Percentiles rank a stretch among this genome's conserved stretches.
These are phyloP conservation scores for Talaromyces amestolkiae DNA, from an alignment of 2,329 filamentous ascomycete species.

Conservation along the genomic window DNA sequence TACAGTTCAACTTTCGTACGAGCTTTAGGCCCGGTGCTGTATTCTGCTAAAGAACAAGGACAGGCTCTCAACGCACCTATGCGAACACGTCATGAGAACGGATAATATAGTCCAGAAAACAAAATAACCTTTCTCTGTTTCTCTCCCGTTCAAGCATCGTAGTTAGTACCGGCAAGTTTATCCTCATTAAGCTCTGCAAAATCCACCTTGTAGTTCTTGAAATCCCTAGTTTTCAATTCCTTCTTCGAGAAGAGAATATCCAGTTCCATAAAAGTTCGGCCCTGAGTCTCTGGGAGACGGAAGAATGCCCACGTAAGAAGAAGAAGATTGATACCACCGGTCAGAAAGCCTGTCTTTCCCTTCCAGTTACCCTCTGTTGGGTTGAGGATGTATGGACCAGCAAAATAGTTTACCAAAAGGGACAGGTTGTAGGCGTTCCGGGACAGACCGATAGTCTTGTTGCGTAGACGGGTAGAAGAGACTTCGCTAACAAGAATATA, in stretches of 20 bases:
- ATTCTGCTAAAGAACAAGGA: not conserved
- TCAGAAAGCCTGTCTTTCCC: conserved; percentile 33
- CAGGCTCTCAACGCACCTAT: not conserved
- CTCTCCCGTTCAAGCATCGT: not conserved
- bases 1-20: not conserved
- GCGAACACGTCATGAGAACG: not conserved
- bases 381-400: conserved; percentile 43
- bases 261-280: conserved; percentile 39
- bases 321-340: conserved; percentile 22
- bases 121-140: not conserved
- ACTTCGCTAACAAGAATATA: conserved; percentile 51
- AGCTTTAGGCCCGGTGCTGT: not conserved
- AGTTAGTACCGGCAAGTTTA: not conserved
- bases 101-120: not conserved
- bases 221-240: conserved; percentile 22
- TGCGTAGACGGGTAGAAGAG: conserved; percentile 42
- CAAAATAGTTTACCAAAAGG: conserved; percentile 41
- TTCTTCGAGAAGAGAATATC: conserved; percentile 60
- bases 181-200: conserved; percentile 3
- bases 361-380: conserved; percentile 27
- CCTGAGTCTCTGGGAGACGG: conserved; percentile 31
- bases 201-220: conserved; percentile 8
- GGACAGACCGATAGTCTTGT: conserved; percentile 46
- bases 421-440: conserved; percentile 41
- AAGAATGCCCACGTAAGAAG: conserved; percentile 17